Percentiles rank a stretch among this genome's conserved stretches.
Evolutionary conservation across 441 rosid species (phyloP).

Genomic region (Omphalea diandra): DNA sequence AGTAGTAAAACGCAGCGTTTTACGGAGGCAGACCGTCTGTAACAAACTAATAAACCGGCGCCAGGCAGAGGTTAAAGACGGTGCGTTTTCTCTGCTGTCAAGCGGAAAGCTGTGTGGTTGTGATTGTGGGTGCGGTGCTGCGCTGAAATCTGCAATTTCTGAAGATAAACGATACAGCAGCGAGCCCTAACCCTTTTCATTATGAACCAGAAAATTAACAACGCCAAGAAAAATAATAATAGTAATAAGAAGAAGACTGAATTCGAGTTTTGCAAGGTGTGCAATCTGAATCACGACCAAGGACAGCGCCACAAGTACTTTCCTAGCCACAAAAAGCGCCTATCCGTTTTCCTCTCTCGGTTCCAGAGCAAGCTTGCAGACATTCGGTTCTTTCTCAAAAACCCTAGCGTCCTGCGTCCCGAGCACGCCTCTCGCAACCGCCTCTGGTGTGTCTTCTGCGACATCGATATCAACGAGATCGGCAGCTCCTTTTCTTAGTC

Average conservation of each 20-base stretch:
- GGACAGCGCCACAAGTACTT: slow-evolving; percentile 76
- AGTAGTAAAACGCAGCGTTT: too few species aligned
- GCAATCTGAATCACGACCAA: slow-evolving; percentile 64
- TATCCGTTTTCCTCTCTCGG: slow-evolving; percentile 53
- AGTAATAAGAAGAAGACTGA: slow-evolving; percentile 33
- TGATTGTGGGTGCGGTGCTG: too few species aligned
- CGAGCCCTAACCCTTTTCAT: slow-evolving; percentile 22
- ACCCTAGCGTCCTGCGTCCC: slow-evolving; percentile 55
- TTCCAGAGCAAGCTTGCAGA: slow-evolving; percentile 62
- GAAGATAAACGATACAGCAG: slow-evolving; percentile 8
- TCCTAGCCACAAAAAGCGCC: slow-evolving; percentile 60
- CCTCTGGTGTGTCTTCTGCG: slow-evolving; percentile 89
- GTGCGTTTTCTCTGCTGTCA: too few species aligned
- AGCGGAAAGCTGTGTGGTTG: too few species aligned
- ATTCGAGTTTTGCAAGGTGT: slow-evolving; percentile 71
- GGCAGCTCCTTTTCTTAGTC: slow-evolving; percentile 69
- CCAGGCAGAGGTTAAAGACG: too few species aligned
- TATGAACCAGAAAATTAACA: slow-evolving; percentile 21
- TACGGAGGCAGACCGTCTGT: too few species aligned
- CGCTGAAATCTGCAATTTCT: neutral
- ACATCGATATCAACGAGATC: slow-evolving; percentile 53
- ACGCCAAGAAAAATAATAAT: slow-evolving; percentile 11
- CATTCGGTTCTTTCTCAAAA: slow-evolving; percentile 61
- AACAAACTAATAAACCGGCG: too few species aligned
- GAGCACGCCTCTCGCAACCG: slow-evolving; percentile 60